Percentiles rank a stretch among this genome's conserved stretches.
phyloP scores from a whole-genome alignment of 768 basidiomycete genomes.

The Mycena rosella region DNA sequence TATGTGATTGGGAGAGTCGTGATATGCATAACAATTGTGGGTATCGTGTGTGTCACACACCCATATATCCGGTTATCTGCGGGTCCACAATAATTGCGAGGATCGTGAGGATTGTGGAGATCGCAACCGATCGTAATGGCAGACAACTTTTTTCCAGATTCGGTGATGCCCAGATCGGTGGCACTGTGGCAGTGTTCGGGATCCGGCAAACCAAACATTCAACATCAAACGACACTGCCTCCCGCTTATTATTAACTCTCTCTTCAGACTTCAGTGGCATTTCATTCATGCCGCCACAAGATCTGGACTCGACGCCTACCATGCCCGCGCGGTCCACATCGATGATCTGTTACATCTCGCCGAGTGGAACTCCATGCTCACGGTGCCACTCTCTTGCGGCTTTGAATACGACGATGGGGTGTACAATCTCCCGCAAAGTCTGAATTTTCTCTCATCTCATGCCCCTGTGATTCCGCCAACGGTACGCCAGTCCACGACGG shows the following conservation, averaged over 20 bases:
- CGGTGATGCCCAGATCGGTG: no score
- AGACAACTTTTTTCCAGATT: no score
- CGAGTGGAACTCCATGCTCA: not conserved
- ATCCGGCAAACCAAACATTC: no score
- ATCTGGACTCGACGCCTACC: not conserved
- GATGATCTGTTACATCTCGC: not conserved
- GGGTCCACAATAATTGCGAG: constrained; percentile 4
- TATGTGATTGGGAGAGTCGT: not conserved
- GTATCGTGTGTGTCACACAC: not conserved
- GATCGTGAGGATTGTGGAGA: no score
- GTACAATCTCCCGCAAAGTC: not conserved
- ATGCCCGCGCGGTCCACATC: not conserved
- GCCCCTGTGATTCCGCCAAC: not conserved
- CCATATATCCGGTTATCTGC: not conserved
- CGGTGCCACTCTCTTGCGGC: not conserved
- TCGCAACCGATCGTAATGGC: no score
- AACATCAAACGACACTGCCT: no score
- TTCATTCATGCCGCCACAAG: no score
- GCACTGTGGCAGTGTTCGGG: no score
- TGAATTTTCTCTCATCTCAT: not conserved
- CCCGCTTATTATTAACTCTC: no score
- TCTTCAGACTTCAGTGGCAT: no score
- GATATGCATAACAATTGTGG: not conserved
- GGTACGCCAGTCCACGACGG: not conserved
- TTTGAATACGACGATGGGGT: not conserved